A percentile compares a stretch with the other conserved stretches of the same genome.
phyloP scores from a whole-genome alignment of 2,329 filamentous ascomycete species.

The Eutypella sp. region DNA sequence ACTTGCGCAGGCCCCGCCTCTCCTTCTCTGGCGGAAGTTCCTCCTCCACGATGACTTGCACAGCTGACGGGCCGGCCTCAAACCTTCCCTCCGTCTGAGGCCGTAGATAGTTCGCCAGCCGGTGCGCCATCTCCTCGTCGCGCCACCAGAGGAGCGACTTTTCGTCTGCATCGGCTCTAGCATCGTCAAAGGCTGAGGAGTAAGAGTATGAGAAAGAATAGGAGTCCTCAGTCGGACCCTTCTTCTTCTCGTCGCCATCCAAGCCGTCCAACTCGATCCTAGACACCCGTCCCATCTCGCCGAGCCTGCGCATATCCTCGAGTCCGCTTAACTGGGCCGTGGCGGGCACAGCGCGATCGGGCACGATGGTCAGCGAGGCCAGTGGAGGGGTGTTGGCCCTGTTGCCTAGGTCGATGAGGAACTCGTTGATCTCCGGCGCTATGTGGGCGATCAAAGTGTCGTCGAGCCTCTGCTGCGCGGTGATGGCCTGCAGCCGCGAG shows the following conservation, averaged over 20 bases:
- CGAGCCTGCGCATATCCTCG: constrained; percentile 23
- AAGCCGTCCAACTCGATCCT: constrained; percentile 14
- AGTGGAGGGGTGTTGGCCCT: constrained; percentile 24
- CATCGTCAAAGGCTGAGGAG: not conserved
- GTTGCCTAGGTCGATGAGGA: constrained; percentile 35
- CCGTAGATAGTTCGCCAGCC: constrained; percentile 40
- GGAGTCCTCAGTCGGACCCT: not conserved
- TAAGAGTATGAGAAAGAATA: constrained; percentile 4
- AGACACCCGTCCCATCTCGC: constrained; percentile 20
- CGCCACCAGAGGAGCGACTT: constrained; percentile 44
- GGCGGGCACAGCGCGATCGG: constrained; percentile 33
- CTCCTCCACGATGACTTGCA: constrained; percentile 27
- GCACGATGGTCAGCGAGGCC: constrained; percentile 42
- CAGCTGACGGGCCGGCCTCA: constrained; percentile 8
- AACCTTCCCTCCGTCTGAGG: constrained; percentile 23
- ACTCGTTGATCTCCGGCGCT: constrained; percentile 35
- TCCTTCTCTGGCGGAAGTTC: constrained; percentile 23
- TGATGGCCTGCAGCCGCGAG: constrained; percentile 27
- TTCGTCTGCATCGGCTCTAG: constrained; percentile 1
- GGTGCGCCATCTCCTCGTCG: constrained; percentile 40
- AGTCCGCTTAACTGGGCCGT: constrained; percentile 20
- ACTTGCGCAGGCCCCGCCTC: constrained; percentile 29
- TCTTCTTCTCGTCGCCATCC: not conserved
- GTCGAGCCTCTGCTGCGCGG: constrained; percentile 28
- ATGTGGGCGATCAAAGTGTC: constrained; percentile 37